These are phyloP conservation scores for Cytospora mali DNA, from an alignment of 2,329 filamentous ascomycete species.

Conservation along the genomic window DNA sequence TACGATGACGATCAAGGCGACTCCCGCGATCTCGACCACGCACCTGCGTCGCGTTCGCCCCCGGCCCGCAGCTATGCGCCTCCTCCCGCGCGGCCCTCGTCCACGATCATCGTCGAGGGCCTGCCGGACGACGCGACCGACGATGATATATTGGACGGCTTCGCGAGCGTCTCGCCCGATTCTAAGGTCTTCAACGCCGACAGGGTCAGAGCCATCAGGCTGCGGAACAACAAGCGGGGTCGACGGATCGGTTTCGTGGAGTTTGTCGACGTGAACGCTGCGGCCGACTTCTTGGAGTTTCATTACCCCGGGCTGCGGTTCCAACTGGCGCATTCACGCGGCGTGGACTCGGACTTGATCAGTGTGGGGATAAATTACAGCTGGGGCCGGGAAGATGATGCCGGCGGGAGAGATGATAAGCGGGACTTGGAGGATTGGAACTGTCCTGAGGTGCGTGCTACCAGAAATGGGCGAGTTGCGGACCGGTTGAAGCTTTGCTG, in stretches of 20 bases:
- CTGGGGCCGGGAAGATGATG: constrained; percentile 38
- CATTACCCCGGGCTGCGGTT: constrained; percentile 43
- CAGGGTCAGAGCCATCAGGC: constrained; percentile 26
- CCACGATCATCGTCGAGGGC: constrained; percentile 55
- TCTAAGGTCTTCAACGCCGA: constrained; percentile 28
- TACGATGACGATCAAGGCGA: constrained; percentile 27
- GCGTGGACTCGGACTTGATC: constrained; percentile 35
- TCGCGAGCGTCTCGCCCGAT: constrained; percentile 28
- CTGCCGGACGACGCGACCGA: constrained; percentile 52
- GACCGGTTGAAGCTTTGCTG: not conserved
- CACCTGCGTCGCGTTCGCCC: constrained; percentile 21
- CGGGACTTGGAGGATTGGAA: constrained; percentile 43
- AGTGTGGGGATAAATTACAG: constrained; percentile 42
- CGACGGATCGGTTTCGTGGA: constrained; percentile 45
- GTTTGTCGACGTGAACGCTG: constrained; percentile 43
- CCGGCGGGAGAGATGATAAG: constrained; percentile 19
- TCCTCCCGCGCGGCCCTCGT: constrained; percentile 30
- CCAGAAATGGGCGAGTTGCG: not conserved
- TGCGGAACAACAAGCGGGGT: constrained; percentile 32
- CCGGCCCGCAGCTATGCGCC: constrained; percentile 16
- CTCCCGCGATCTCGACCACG: constrained; percentile 14
- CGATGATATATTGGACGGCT: constrained; percentile 42
- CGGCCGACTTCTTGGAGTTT: constrained; percentile 43
- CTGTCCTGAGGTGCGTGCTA: constrained; percentile 39
- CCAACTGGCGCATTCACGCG: constrained; percentile 36